phyloP scores from a whole-genome alignment of 768 basidiomycete species.

The Leccinellum albellum region DNA sequence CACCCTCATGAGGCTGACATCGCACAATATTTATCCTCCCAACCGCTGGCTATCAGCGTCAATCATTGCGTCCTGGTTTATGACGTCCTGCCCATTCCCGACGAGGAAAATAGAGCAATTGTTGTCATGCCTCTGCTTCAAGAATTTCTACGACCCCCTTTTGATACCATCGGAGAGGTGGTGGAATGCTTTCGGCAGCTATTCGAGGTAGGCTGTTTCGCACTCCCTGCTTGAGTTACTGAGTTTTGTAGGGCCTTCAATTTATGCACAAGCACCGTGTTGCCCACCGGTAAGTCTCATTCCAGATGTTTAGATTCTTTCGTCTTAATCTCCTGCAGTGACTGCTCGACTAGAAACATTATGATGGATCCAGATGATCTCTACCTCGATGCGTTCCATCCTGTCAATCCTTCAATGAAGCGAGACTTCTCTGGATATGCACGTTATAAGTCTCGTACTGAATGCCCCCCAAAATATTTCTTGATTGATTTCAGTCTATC shows the following conservation, averaged over 20 bases:
- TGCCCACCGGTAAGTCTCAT: neutral
- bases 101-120: slow-evolving; percentile 5
- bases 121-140: slow-evolving; percentile 37
- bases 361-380: neutral
- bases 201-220: neutral
- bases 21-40: slow-evolving; percentile 15
- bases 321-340: neutral
- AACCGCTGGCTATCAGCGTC: neutral
- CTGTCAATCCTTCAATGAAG: neutral
- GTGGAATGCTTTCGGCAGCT: neutral
- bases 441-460: neutral
- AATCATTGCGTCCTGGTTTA: slow-evolving; percentile 37
- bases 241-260: neutral
- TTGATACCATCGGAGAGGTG: accelerated
- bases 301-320: neutral
- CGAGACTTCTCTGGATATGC: neutral
- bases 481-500: neutral
- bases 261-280: neutral
- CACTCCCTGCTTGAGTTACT: neutral
- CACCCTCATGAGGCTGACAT: slow-evolving; percentile 33
- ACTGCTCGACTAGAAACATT: neutral
- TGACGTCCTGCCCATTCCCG: slow-evolving; percentile 17
- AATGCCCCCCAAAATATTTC: neutral
- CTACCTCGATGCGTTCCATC: neutral
- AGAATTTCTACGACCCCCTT: slow-evolving; percentile 9